phyloP scores from a whole-genome alignment of 306 rosid species.

The Quercus suber region DNA sequence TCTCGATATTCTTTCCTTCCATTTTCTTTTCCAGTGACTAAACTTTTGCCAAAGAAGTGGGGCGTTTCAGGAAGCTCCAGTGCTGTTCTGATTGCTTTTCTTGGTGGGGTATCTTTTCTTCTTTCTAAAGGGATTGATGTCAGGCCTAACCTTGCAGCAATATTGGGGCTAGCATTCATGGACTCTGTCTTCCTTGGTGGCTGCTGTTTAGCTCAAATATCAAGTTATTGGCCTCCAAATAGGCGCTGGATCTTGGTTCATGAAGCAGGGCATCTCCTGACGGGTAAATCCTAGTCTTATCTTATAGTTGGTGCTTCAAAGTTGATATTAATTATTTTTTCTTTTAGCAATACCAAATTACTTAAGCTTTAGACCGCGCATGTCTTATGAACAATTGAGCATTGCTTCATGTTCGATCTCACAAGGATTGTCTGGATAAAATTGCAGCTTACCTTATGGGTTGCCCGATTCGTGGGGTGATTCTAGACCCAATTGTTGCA shows the following conservation, averaged over 20 bases:
- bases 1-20: background rate
- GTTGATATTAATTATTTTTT: background rate
- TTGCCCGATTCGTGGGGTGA: constrained; percentile 93
- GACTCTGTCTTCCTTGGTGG: constrained; percentile 92
- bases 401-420: no score
- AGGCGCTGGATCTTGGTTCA: constrained; percentile 80
- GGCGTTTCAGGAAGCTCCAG: constrained; percentile 77
- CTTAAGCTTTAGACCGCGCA: background rate
- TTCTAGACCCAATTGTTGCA: constrained; percentile 90
- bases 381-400: no score
- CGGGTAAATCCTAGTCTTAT: constrained; percentile 39
- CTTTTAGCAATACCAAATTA: background rate
- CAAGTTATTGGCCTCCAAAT: constrained; percentile 96
- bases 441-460: constrained; percentile 97
- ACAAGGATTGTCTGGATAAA: no score
- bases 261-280: constrained; percentile 91
- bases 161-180: constrained; percentile 68
- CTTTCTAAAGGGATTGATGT: constrained; percentile 78
- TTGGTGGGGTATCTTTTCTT: constrained; percentile 76
- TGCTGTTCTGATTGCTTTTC: constrained; percentile 56
- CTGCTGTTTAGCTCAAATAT: constrained; percentile 84
- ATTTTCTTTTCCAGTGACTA: constrained; percentile 49
- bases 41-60: constrained; percentile 95
- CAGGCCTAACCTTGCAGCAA: constrained; percentile 78
- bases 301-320: background rate